Conservation (phyloP, 2,329 filamentous ascomycete species). For the Ceratocystis albifundus region DNA sequence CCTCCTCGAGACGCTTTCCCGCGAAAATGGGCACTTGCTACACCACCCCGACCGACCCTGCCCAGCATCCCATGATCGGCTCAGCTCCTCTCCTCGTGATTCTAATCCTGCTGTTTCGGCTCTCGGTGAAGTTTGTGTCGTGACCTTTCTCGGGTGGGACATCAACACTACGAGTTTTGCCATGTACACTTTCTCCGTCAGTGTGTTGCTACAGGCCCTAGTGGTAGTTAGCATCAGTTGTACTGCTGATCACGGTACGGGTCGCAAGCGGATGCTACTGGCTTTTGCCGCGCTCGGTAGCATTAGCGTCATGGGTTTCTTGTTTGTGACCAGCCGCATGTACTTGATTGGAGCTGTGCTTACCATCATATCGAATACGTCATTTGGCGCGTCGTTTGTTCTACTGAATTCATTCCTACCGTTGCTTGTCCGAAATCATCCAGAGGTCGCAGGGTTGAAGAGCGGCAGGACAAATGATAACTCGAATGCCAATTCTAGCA, state of each 20-base stretch:
- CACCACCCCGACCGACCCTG: constrained; percentile 68
- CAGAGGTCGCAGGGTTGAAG: constrained; percentile 31
- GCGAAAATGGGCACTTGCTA: constrained; percentile 80
- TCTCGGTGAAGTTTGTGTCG: constrained; percentile 54
- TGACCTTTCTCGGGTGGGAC: constrained; percentile 68
- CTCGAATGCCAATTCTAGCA: constrained; percentile 27
- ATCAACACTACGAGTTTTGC: constrained; percentile 95
- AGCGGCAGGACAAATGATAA: constrained; percentile 23
- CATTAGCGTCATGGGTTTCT: constrained; percentile 74
- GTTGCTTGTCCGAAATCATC: constrained; percentile 77
- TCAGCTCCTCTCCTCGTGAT: constrained; percentile 12
- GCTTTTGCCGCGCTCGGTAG: constrained; percentile 76
- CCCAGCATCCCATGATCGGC: constrained; percentile 48
- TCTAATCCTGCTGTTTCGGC: neutral
- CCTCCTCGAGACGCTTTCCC: constrained; percentile 80
- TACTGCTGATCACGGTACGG: constrained; percentile 85
- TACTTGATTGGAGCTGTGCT: constrained; percentile 74
- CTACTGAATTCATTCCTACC: constrained; percentile 91
- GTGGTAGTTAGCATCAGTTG: constrained; percentile 94
- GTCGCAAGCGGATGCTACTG: constrained; percentile 78
- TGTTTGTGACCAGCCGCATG: constrained; percentile 60
- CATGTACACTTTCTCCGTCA: constrained; percentile 96
- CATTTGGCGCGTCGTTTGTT: constrained; percentile 90
- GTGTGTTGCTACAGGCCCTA: constrained; percentile 76
- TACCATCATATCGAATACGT: constrained; percentile 84